phyloP scores from a whole-genome alignment of 2,329 filamentous ascomycete species.

The Venturia asperata region DNA sequence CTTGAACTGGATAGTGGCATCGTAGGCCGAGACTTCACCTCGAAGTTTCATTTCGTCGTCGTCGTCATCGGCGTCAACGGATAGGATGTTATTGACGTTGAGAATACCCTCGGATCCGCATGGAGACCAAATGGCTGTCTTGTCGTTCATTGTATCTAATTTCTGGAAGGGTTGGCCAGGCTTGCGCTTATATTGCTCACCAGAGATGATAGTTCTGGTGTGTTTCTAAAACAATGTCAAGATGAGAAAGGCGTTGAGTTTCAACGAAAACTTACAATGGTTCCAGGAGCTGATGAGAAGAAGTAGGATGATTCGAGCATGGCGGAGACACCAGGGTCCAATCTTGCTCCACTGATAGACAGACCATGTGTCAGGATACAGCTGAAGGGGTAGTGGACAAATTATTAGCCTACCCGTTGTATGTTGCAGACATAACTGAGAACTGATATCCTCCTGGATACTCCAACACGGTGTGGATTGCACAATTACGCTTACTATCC shows the following conservation, averaged over 20 bases:
- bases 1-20: slow-evolving; percentile 11
- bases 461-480: neutral
- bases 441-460: slow-evolving; percentile 15
- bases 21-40: neutral
- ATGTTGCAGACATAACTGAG: slow-evolving; percentile 10
- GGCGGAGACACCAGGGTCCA: slow-evolving; percentile 7
- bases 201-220: slow-evolving; percentile 1
- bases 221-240: neutral
- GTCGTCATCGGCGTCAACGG: neutral
- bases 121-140: slow-evolving; percentile 10
- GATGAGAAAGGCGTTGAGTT: neutral
- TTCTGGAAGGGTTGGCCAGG: slow-evolving; percentile 1
- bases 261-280: neutral
- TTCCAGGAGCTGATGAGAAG: slow-evolving; percentile 6
- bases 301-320: slow-evolving; percentile 9
- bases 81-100: slow-evolving; percentile 12
- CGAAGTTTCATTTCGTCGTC: neutral
- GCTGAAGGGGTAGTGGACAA: too few species aligned
- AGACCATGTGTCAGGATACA: too few species aligned
- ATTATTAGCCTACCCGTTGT: neutral
- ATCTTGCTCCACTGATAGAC: neutral
- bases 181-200: neutral
- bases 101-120: slow-evolving; percentile 16
- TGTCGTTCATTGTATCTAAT: slow-evolving; percentile 1
- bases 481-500: neutral